Evolutionary conservation across 169 alveolate genomes (phyloP), one percentile per base, ranked within the genome.

Genomic region (Babesia sp.): DNA sequence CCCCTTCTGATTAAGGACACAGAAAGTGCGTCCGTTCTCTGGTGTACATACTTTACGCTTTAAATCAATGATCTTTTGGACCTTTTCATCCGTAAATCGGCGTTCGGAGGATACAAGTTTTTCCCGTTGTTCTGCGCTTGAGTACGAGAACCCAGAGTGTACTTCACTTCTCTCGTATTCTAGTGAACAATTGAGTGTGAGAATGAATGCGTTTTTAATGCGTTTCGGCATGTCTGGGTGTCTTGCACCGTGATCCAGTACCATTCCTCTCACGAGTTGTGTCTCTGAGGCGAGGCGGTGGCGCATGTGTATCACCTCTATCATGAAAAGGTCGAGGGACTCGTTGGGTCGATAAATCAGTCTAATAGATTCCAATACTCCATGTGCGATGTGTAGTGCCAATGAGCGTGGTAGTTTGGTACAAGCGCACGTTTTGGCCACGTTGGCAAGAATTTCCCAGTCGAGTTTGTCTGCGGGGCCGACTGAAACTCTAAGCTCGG

Each of bases 141-240:
- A 92, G 92, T 97, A 98, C 90, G 95, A 96, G 93, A 98, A 98
- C 41, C 98, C 98, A n/a, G 99, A 72, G 36, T 84, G 84, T 12
- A 92, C 99, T 90, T 98, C 99, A 55, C 98, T 95, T 87, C 97
- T 96, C 87, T 98, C 99, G 88, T 97, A 98, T 88, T 98, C 99
- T 66, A 98, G 93, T 31, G 98, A 94, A 33, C 97, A 98, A 91
- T 98, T 98, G 79, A 97, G 94, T 42, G 98, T 96, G 70, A 98
- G 92, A 24, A 97, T 97, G 89, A 92, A 97, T 75, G 99, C 96
- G 83, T 97, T 97, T 81, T 94, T 94, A 41, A 97, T 91, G 63
- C 91, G 89, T 82, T 94, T 94, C n/a, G 99, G 99, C 99, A 97
- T 98, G 68, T 96, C 98, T 46, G 99, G 98, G 81, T 97, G 99